Evolutionary conservation across 306 rosid genomes (phyloP).

Genomic region (Trifolium subterraneum): DNA sequence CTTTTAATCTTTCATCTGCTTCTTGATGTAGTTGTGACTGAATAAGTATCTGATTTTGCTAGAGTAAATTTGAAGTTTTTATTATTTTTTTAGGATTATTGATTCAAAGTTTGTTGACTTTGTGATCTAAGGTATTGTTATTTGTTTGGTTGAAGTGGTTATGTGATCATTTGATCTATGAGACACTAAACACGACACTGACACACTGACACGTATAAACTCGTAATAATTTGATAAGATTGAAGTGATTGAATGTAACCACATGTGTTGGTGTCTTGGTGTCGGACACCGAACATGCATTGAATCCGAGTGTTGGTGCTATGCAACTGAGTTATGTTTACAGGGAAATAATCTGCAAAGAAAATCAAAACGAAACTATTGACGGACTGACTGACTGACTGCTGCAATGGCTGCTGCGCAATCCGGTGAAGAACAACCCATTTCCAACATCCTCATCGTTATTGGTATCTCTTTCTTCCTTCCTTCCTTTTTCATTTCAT

Average conservation of each 20-base stretch:
- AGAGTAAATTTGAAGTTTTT: slow-evolving; percentile 15
- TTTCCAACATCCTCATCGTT: too few species aligned
- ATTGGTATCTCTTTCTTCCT: too few species aligned
- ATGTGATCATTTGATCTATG: background rate
- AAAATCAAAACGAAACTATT: too few species aligned
- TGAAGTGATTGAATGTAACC: too few species aligned
- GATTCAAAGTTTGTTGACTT: slow-evolving; percentile 15
- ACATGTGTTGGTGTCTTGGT: background rate
- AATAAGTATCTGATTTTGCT: background rate
- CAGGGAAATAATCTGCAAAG: too few species aligned
- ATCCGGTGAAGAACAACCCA: too few species aligned
- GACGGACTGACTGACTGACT: too few species aligned
- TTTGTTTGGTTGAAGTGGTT: slow-evolving; percentile 30
- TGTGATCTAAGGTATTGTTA: slow-evolving; percentile 38
- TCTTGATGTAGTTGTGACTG: slow-evolving; percentile 4
- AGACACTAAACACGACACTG: background rate
- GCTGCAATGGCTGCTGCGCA: too few species aligned
- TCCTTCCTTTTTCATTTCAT: too few species aligned
- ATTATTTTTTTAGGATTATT: background rate
- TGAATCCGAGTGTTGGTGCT: background rate
- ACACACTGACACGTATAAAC: background rate
- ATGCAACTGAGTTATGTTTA: too few species aligned
- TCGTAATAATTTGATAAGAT: background rate
- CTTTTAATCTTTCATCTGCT: background rate
- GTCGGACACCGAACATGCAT: background rate